Percentiles rank a stretch among this genome's conserved stretches.
Evolutionary conservation across 176 grass and related monocot genomes (phyloP).

Genomic region (Leersia perrieri): DNA sequence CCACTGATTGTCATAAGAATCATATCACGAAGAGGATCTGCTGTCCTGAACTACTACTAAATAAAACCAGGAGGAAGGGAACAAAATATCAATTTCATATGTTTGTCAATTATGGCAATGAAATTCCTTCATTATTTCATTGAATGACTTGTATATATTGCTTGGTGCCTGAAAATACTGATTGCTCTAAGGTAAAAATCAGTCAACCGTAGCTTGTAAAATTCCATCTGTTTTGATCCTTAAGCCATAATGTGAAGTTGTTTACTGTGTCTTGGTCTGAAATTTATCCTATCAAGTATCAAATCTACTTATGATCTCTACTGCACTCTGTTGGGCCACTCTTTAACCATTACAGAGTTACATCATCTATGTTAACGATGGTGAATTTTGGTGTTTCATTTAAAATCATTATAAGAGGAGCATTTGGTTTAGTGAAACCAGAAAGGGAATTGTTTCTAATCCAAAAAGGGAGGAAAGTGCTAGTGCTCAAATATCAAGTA

Average conservation of each 20-base stretch:
- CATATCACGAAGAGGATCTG: not conserved
- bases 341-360: not conserved
- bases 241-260: not conserved
- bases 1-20: not conserved
- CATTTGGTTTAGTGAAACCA: not conserved
- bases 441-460: not conserved
- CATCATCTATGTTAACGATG: not conserved
- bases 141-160: not conserved
- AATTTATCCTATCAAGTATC: not conserved
- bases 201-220: not conserved
- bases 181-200: not conserved
- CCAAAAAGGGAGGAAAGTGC: not conserved
- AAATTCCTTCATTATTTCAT: not conserved
- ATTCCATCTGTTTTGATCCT: not conserved
- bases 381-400: not conserved
- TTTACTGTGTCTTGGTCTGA: not conserved
- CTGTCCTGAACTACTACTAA: not conserved
- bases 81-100: not conserved
- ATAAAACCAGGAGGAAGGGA: slow-evolving; percentile 1
- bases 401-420: slow-evolving; percentile 31
- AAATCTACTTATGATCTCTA: not conserved
- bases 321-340: not conserved
- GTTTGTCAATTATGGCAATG: not conserved
- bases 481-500: slow-evolving; percentile 19
- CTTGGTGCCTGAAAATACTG: not conserved